phyloP scores from a whole-genome alignment of 768 basidiomycete species.

The Mrakia hoshinonis region DNA sequence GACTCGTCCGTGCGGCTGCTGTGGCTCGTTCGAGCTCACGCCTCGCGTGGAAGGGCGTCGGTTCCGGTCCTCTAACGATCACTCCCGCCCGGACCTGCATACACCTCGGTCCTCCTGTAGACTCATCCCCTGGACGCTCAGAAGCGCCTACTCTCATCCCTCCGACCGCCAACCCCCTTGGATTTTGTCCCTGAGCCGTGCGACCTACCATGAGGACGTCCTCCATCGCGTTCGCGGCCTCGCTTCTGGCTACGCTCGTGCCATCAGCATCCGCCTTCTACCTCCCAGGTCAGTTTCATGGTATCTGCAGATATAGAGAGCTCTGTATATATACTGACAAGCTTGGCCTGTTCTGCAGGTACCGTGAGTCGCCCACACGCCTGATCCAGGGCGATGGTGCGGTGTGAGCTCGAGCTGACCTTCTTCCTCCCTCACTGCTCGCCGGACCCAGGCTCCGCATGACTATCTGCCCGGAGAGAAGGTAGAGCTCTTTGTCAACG shows the following conservation, averaged over 20 bases:
- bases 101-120: too few relatives aligned
- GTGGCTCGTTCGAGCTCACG: too few relatives aligned
- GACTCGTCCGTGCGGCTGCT: too few relatives aligned
- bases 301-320: not conserved
- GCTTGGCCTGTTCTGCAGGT: not conserved
- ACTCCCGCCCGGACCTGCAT: too few relatives aligned
- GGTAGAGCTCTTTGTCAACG: slow-evolving; percentile 19
- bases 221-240: not conserved
- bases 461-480: slow-evolving; percentile 65
- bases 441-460: slow-evolving; percentile 52
- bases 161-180: not conserved
- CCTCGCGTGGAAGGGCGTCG: too few relatives aligned
- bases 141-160: not conserved
- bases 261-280: slow-evolving; percentile 58
- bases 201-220: not conserved
- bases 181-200: not conserved
- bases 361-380: not conserved
- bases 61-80: too few relatives aligned
- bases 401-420: not conserved
- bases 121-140: too few relatives aligned
- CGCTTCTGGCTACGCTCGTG: slow-evolving; percentile 9
- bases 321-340: not conserved
- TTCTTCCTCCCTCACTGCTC: not conserved
- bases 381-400: not conserved
- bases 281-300: slow-evolving; percentile 53